Base-by-base conservation (phyloP, 23 red algal species). In the Pyropia yezoensis region DNA sequence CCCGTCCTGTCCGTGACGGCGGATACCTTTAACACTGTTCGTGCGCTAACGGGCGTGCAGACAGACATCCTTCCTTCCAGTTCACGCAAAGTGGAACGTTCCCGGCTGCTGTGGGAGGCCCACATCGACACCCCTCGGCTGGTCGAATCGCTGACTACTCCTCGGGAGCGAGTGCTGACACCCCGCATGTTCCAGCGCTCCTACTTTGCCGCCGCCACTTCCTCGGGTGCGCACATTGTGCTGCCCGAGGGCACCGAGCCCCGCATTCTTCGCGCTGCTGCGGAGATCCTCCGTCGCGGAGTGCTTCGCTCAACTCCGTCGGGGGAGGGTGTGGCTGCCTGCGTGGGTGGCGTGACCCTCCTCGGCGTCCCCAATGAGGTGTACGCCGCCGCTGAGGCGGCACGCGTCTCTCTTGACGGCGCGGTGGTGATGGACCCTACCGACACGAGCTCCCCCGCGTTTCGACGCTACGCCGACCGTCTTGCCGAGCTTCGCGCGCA, bases 161-260 rank as follows among this genome's bases (percentile, higher is more conserved):
- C 39, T 13, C 39, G 39, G 11, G 39, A 47, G 39, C 33, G 18
- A 0, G 33, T 49, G 3, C 18, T 66, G 4, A 23, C 63, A 0
- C 20, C 47, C 7, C 32, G 18, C 21, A 30, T 30, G 63, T 66
- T 66, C 63, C 21, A 49, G 32, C 63, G 26, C 63, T 21, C 21
- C 20, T 21, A 23, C 21, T 49, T 49, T 51, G 20, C 68, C n/a
- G 23, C 20, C 4, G 68, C 68, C 19, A 7, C 20, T 14, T 4
- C 26, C 5, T 49, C 27, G 19, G 19, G 20, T 7, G 19, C 19
- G 27, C 68, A 73, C 13, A 63, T 73, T 65, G 68, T 73, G 28
- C 17, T 73, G 57, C 19, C 68, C 68, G 68, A 73, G 68, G 68
- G 50, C 56, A 27, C 27, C n/a, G 68, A 73, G 27, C 52, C 50